phyloP scores from a whole-genome alignment of 2,329 filamentous ascomycete species.

The Aspergillus aculeatinus region DNA sequence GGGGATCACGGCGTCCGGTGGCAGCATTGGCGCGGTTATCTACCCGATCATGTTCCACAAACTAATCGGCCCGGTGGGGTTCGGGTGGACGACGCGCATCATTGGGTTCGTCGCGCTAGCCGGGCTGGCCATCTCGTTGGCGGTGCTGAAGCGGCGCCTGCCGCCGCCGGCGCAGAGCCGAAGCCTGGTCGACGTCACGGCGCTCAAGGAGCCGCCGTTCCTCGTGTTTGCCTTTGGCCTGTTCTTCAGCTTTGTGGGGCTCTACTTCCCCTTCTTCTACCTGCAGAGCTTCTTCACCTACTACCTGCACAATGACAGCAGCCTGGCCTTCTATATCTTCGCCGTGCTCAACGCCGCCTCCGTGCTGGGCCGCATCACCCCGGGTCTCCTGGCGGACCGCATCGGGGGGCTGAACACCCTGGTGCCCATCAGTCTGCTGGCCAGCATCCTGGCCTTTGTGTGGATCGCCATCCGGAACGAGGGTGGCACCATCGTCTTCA shows the following conservation, averaged over 20 bases:
- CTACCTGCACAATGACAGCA: conserved; percentile 5
- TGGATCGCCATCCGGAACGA: conserved; percentile 27
- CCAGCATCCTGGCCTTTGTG: conserved; percentile 33
- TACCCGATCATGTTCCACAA: conserved; percentile 51
- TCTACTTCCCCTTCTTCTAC: conserved; percentile 32
- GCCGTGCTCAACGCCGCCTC: conserved; percentile 34
- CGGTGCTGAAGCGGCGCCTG: conserved; percentile 16
- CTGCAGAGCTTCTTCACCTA: conserved; percentile 22
- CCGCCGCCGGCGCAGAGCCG: conserved; percentile 9
- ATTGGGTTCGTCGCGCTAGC: conserved; percentile 54
- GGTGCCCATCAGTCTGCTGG: conserved; percentile 18
- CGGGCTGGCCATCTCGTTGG: conserved; percentile 41
- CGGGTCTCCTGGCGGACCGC: conserved; percentile 32
- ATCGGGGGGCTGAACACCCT: conserved; percentile 39
- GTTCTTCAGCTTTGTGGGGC: conserved; percentile 20
- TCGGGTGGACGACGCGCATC: conserved; percentile 55
- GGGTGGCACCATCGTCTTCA: conserved; percentile 30
- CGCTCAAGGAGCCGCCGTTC: not conserved
- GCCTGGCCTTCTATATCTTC: conserved; percentile 30
- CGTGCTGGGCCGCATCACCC: conserved; percentile 31
- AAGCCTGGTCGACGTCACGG: not conserved
- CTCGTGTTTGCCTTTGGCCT: conserved; percentile 7
- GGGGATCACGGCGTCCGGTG: conserved; percentile 49
- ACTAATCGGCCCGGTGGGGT: conserved; percentile 48
- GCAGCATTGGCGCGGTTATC: conserved; percentile 54